Evolutionary conservation across 257 asterid species (phyloP), one percentile per base, ranked within the genome.

Genomic region (Ilex aquifolium): DNA sequence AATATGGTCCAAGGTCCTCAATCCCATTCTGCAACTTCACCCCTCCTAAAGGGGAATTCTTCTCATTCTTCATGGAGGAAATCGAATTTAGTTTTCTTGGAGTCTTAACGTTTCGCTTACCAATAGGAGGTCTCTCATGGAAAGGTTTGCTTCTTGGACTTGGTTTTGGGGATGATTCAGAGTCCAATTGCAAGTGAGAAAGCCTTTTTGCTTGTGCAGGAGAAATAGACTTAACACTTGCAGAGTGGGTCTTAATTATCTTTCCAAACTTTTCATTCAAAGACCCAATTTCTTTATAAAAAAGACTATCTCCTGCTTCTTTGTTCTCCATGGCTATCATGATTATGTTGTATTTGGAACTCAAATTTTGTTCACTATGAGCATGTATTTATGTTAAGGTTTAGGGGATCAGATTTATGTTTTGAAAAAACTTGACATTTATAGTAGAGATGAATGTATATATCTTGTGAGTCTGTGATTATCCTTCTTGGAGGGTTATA

Each of bases 1-100:
- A 46, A 76, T 84, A 85, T 2, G 95, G 88, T 14, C 95, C 97
- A 15, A 93, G 84, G 36, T 79, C 82, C 32, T 56, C 77, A 14
- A 54, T 63, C 32, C 77, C 79, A 52, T 66, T 78, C 65, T 63
- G 82, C 61, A n/a, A 31, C 62, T 63, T 79, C 44, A 32, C 50
- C 29, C 75, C 78, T 2, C 60, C 81, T 39, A 63, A 59, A 39
- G 77, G 66, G 32, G 80, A 69, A 61, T 64, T 79, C 73, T 61
- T 82, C 68, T 74, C 83, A 57, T 31, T 66, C 74, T 76, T 86
- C 66, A 75, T 65, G 15, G 84, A 77, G 13, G 86, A 66, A 32
- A 69, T 21, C 3, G 78, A 57, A 6, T 72, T 77, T 7, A 76
- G 39, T 61, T 65, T 92, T 70, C 63, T 83, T 15, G 52, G n/a